A percentile compares a stretch with the other conserved stretches of the same genome.
Conservation (phyloP, 1,284 basidiomycete genomes). For the Trametes versicolor region DNA sequence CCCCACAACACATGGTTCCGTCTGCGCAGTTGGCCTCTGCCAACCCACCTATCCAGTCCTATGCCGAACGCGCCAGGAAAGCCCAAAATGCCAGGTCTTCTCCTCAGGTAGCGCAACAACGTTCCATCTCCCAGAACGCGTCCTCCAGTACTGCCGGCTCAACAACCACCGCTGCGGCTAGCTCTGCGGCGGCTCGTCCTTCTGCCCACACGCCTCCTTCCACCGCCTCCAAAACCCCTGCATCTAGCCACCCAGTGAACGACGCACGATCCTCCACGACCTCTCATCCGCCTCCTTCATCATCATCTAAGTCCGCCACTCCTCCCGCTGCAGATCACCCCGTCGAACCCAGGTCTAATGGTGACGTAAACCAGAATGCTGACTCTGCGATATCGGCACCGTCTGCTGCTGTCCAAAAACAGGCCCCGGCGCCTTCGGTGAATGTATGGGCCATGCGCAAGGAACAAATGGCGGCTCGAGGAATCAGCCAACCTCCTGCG, state of each 20-base stretch:
- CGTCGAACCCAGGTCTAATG: conserved; percentile 30
- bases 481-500: conserved; percentile 30
- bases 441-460: conserved; percentile 63
- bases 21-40: conserved; percentile 42
- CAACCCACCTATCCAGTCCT: conserved; percentile 56
- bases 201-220: conserved; percentile 24
- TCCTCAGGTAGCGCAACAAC: conserved; percentile 33
- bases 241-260: conserved; percentile 20
- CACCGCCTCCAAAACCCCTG: conserved; percentile 31
- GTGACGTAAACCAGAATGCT: conserved; percentile 35
- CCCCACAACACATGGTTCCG: conserved; percentile 49
- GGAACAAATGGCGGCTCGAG: conserved; percentile 55
- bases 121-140: conserved; percentile 29
- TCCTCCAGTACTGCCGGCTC: conserved; percentile 12
- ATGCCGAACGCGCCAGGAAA: conserved; percentile 69
- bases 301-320: conserved; percentile 21
- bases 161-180: conserved; percentile 27
- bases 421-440: conserved; percentile 40
- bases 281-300: conserved; percentile 26
- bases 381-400: conserved; percentile 23
- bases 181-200: conserved; percentile 30
- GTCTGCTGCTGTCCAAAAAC: conserved; percentile 26
- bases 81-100: conserved; percentile 34
- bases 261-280: conserved; percentile 23
- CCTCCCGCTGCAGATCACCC: conserved; percentile 16